Base-by-base conservation (phyloP, 345 rosid genomes). In the Hibiscus trionum region DNA sequence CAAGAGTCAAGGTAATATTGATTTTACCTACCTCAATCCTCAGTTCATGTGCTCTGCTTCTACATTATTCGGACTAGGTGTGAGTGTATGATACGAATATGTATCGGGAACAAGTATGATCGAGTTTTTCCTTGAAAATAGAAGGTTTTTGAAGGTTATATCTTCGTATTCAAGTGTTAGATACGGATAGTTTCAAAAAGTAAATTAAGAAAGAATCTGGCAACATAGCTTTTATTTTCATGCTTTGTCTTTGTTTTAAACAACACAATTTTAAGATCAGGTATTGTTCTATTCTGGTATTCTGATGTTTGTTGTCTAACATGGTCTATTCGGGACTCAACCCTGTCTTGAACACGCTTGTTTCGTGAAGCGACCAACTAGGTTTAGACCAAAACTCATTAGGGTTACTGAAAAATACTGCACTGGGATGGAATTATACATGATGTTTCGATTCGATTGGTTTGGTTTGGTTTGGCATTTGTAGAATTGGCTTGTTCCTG, bases 1-100 rank as follows among this genome's bases (percentile, higher is more conserved):
- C 71, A 81, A 74, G 75, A 75, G 81, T 80, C 88, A 71, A 84
- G 90, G 90, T 84, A 82, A 77, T 21, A 21, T 29, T 7, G 15
- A 15, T 21, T 60, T 12, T 61, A 49, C 27, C 49, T 59, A 53
- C 14, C 50, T n/a, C 46, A 12, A 11, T n/a, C 14, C 50, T n/a
- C 46, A 12, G 24, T 35, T 63, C 5, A 39, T 11, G n/a, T 61
- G 61, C 31, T 24, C 2, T 61, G 66, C 44, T 61, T 17, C 17
- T 50, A 10, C 1, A 12, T 21, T 10, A 56, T 24, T 56, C 61
- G 5, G 12, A 56, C 10, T 19, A 16, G 57, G 21, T 15, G 9
- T 52, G 57, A 52, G 19, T 52, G 57, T n/a, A 17, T 3, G 21
- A 52, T 52, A n/a, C 19, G 19, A n/a, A 52, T 52, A 17, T 52